Evolutionary conservation across 2,329 filamentous ascomycete genomes (phyloP).

Genomic region (Calycina marina): DNA sequence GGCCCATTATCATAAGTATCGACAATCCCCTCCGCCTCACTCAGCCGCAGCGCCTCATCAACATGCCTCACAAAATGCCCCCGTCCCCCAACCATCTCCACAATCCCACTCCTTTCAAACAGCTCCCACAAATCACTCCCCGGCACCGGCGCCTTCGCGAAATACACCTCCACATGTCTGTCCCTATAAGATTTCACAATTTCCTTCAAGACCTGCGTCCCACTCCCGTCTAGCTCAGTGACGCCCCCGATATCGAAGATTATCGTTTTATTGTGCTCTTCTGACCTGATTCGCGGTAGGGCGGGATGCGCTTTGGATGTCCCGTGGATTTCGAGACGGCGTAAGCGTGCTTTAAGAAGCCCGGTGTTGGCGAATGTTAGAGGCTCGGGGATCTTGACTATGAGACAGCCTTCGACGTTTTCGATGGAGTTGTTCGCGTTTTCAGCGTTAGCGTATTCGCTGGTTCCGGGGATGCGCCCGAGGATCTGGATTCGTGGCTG

Average conservation of each 20-base stretch:
- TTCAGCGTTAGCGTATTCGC: conserved; percentile 76
- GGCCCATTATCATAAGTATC: conserved; percentile 12
- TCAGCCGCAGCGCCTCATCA: conserved; percentile 68
- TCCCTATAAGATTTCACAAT: conserved; percentile 74
- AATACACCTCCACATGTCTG: conserved; percentile 63
- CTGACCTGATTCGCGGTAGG: conserved; percentile 59
- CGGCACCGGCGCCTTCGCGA: conserved; percentile 38
- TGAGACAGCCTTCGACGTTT: conserved; percentile 81
- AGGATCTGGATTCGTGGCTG: conserved; percentile 92
- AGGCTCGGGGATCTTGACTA: conserved; percentile 95
- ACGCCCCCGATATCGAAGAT: conserved; percentile 99
- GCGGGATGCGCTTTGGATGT: conserved; percentile 74
- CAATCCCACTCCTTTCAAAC: conserved; percentile 69
- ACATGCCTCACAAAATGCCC: conserved; percentile 70
- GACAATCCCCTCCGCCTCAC: conserved; percentile 45
- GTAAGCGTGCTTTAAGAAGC: conserved; percentile 70
- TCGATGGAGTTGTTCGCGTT: conserved; percentile 60
- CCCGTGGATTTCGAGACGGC: conserved; percentile 81
- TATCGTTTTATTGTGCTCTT: conserved; percentile 79
- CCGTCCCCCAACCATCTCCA: conserved; percentile 66
- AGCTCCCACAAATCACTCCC: conserved; percentile 37
- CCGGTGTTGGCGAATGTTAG: conserved; percentile 96
- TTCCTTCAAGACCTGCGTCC: conserved; percentile 79
- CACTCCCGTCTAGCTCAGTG: conserved; percentile 82
- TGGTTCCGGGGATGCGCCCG: conserved; percentile 71